Evolutionary conservation across 2,329 filamentous ascomycete species (phyloP), one percentile per base, ranked within the genome.

Genomic region (Colletotrichum cereale): DNA sequence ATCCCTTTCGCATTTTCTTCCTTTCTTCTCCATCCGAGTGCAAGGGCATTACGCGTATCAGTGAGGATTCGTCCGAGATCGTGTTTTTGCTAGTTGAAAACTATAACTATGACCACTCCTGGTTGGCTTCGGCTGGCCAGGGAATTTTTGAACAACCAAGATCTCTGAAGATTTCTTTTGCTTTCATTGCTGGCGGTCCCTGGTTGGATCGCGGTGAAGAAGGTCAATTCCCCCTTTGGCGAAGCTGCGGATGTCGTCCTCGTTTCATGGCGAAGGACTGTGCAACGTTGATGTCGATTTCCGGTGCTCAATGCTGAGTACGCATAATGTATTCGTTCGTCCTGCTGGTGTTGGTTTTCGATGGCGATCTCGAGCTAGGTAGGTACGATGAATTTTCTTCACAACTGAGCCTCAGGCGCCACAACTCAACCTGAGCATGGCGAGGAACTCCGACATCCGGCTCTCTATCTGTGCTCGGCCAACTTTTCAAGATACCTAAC

Each of bases 41-140:
- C 90, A 91, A 84, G 90, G 91, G 92, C 91, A 89, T 91, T 92
- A 93, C 88, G 90, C 89, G 88, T 91, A 89, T 89, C 91, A 92
- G 90, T 94, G 92, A 94, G 90, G 92, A 93, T 91, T 90, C 89
- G 90, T 94, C 92, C 89, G 92, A 94, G 91, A 90, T 89, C 88
- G 89, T 88, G 88, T 93, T 93, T 93, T 93, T 94, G 92, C 92
- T 94, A 93, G 91, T 93, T 93, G 91, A 93, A 93, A 93, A 93
- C 91, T 93, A 93, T 86, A 87, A 86, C 87, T 55, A 89, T 92
- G 92, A 93, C 92, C 87, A 87, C 92, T 94, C 86, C 86, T 87
- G 84, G 78, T 87, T 88, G 89, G 91, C 87, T 88, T 87, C 86
- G 85, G 88, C 86, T 87, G 88, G 89, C 84, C 85, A 88, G 87